These are phyloP conservation scores for Citeromyces hawaiiensis DNA, from an alignment of 1,139 yeast species.

Conservation along the genomic window DNA sequence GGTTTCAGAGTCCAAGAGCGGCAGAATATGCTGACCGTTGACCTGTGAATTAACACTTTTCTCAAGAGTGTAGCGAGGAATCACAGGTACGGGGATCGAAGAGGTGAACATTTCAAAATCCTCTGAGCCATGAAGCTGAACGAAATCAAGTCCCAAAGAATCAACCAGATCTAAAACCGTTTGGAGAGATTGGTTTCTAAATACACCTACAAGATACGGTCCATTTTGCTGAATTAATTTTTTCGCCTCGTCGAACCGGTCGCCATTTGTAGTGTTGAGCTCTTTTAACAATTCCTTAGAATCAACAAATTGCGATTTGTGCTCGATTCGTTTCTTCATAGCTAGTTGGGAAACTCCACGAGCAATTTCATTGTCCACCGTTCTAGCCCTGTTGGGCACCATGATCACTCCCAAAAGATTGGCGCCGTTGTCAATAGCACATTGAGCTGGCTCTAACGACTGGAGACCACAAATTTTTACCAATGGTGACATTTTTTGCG, in stretches of 20 bases:
- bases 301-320: slow-evolving; percentile 6
- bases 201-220: slow-evolving; percentile 81
- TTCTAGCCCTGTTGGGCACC: slow-evolving; percentile 72
- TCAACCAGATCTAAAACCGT: slow-evolving; percentile 38
- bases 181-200: slow-evolving; percentile 64
- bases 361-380: slow-evolving; percentile 46
- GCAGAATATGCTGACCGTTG: slow-evolving; percentile 29
- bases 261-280: slow-evolving; percentile 11
- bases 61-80: slow-evolving; percentile 45
- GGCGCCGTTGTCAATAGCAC: slow-evolving; percentile 62
- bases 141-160: slow-evolving; percentile 50
- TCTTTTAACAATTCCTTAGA: slow-evolving; percentile 1
- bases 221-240: slow-evolving; percentile 31
- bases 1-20: slow-evolving; percentile 72
- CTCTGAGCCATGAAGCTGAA: slow-evolving; percentile 87
- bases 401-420: slow-evolving; percentile 72
- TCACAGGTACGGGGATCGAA: slow-evolving; percentile 43
- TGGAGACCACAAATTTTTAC: slow-evolving; percentile 81
- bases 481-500: slow-evolving; percentile 12
- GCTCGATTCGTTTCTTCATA: slow-evolving; percentile 10
- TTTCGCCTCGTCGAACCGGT: slow-evolving; percentile 23
- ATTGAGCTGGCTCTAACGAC: slow-evolving; percentile 50
- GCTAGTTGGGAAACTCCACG: slow-evolving; percentile 30
- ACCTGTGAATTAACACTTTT: slow-evolving; percentile 14
- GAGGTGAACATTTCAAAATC: slow-evolving; percentile 37